Conservation (phyloP, 176 grass and related monocot species). For the Zizania latifolia region DNA sequence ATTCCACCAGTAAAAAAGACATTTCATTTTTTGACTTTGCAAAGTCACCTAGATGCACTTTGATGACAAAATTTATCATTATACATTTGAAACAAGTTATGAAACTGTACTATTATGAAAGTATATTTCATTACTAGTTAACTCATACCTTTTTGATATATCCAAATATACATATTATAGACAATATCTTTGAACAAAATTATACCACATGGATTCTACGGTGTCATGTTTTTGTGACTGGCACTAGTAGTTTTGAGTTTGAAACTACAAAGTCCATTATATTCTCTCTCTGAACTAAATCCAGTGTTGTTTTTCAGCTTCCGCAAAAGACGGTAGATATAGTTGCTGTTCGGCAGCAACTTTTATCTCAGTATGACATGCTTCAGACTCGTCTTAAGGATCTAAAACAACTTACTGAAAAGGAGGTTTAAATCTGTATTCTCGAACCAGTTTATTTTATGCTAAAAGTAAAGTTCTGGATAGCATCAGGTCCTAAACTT, state of each 20-base stretch:
- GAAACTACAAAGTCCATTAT: conserved; percentile 15
- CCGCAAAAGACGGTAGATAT: conserved; percentile 69
- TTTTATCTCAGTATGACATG: conserved; percentile 92
- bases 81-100: neutral
- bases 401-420: conserved; percentile 66
- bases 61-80: neutral
- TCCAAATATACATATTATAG: neutral
- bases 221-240: neutral
- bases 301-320: conserved; percentile 52
- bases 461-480: neutral
- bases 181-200: neutral
- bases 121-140: neutral
- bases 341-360: conserved; percentile 72
- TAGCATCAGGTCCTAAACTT: conserved; percentile 10
- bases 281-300: neutral
- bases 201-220: neutral
- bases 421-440: conserved; percentile 58
- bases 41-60: neutral
- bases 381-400: conserved; percentile 81
- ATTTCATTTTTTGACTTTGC: neutral
- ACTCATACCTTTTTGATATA: neutral
- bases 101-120: too few relatives aligned
- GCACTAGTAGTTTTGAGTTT: neutral
- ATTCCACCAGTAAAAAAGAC: neutral
- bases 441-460: conserved; percentile 7